Percentiles rank a stretch among this genome's conserved stretches.
These are phyloP conservation scores for Luffa acutangula DNA, from an alignment of 306 rosid genomes.

Conservation along the genomic window DNA sequence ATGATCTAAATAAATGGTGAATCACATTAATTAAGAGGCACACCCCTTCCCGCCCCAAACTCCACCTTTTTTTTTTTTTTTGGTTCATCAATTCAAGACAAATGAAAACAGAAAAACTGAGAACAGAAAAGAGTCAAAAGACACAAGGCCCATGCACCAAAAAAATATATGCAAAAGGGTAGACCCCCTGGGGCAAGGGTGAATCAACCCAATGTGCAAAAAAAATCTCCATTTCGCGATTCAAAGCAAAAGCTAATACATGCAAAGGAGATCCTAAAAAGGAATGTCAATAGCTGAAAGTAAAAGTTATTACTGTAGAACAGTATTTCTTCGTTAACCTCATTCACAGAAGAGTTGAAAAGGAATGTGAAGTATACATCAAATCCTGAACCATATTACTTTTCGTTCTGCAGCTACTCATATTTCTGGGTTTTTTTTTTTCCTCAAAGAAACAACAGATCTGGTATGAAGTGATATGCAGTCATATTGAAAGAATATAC, in stretches of 20 bases:
- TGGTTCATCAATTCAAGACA: background rate
- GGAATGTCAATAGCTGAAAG: background rate
- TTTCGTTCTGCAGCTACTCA: background rate
- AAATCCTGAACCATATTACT: background rate
- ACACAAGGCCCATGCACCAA: background rate
- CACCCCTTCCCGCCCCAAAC: background rate
- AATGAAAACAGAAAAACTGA: background rate
- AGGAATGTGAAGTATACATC: background rate
- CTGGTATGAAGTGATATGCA: background rate
- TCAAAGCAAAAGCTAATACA: background rate
- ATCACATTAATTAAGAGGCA: background rate
- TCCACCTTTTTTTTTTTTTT: background rate
- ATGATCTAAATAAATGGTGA: background rate
- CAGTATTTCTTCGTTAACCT: background rate
- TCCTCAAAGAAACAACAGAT: background rate
- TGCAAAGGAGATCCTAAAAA: background rate
- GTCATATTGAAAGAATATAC: conserved; percentile 20
- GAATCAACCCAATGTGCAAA: background rate
- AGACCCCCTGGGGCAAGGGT: background rate
- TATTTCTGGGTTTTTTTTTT: background rate
- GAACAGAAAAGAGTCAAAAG: background rate
- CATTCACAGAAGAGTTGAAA: background rate
- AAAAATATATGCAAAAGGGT: background rate
- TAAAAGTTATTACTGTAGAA: background rate
- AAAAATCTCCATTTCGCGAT: background rate